Evolutionary conservation across 768 basidiomycete species (phyloP).

Genomic region (Kondoa subrosea): DNA sequence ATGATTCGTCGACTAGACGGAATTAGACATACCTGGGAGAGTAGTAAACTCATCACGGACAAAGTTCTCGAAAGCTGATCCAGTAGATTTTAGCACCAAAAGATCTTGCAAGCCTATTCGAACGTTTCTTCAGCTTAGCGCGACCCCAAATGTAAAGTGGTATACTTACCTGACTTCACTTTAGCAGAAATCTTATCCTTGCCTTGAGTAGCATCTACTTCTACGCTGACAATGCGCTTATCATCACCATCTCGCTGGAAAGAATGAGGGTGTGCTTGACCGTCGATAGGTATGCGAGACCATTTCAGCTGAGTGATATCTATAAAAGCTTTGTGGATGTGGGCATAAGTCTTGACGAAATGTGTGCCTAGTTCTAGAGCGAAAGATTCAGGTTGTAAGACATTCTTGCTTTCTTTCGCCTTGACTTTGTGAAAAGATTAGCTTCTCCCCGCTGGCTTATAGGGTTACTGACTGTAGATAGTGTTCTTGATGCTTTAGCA

Average conservation of each 20-base stretch:
- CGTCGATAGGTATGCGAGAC: constrained; percentile 41
- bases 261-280: constrained; percentile 52
- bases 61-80: constrained; percentile 68
- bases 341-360: constrained; percentile 54
- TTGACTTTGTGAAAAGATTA: not conserved
- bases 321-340: constrained; percentile 21
- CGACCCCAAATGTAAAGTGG: not conserved
- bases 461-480: constrained; percentile 11
- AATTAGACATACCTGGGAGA: constrained; percentile 13
- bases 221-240: constrained; percentile 43
- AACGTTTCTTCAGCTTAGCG: not conserved
- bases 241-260: constrained; percentile 84
- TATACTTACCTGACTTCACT: constrained; percentile 34
- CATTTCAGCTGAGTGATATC: constrained; percentile 45
- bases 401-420: constrained; percentile 74
- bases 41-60: constrained; percentile 47
- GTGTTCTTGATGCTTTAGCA: constrained; percentile 52
- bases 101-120: constrained; percentile 20
- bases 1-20: not conserved
- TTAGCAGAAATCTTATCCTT: constrained; percentile 47
- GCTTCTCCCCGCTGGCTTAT: not conserved
- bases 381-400: constrained; percentile 67
- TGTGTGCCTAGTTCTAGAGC: constrained; percentile 72
- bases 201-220: constrained; percentile 45
- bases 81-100: constrained; percentile 67